These are phyloP conservation scores for Biscutella laevigata DNA, from an alignment of 441 rosid genomes.

Conservation along the genomic window DNA sequence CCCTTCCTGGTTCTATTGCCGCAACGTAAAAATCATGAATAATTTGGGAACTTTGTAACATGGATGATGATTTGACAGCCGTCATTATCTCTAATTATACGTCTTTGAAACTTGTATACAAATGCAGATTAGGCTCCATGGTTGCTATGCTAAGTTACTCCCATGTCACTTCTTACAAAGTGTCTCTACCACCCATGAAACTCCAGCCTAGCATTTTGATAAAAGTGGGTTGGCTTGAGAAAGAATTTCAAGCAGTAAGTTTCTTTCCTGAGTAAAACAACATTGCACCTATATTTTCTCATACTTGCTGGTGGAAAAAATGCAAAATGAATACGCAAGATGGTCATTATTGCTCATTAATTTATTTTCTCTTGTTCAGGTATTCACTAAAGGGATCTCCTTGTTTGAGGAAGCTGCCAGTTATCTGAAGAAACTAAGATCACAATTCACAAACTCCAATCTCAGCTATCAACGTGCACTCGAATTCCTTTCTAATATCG, in stretches of 20 bases:
- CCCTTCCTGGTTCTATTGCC: not conserved
- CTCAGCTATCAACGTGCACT: slow-evolving; percentile 39
- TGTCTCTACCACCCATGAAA: slow-evolving; percentile 68
- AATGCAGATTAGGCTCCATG: slow-evolving; percentile 73
- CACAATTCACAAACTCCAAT: slow-evolving; percentile 36
- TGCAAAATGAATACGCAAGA: not conserved
- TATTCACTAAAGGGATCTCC: slow-evolving; percentile 46
- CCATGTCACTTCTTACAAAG: slow-evolving; percentile 55
- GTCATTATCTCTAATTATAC: not conserved
- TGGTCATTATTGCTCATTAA: not conserved
- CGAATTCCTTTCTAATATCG: slow-evolving; percentile 47
- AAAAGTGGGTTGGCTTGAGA: slow-evolving; percentile 43
- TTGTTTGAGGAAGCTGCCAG: slow-evolving; percentile 52
- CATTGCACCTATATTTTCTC: slow-evolving; percentile 4
- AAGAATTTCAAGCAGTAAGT: slow-evolving; percentile 56
- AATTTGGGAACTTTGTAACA: not conserved
- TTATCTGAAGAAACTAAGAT: slow-evolving; percentile 44
- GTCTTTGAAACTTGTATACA: not conserved
- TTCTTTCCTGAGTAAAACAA: not conserved
- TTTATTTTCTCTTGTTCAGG: slow-evolving; percentile 33
- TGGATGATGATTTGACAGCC: not conserved
- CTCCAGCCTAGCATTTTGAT: slow-evolving; percentile 52
- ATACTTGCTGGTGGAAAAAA: not conserved
- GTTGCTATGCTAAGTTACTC: slow-evolving; percentile 87
- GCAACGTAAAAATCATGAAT: not conserved